phyloP scores from a whole-genome alignment of 257 asterid species.

The Vinca minor region DNA sequence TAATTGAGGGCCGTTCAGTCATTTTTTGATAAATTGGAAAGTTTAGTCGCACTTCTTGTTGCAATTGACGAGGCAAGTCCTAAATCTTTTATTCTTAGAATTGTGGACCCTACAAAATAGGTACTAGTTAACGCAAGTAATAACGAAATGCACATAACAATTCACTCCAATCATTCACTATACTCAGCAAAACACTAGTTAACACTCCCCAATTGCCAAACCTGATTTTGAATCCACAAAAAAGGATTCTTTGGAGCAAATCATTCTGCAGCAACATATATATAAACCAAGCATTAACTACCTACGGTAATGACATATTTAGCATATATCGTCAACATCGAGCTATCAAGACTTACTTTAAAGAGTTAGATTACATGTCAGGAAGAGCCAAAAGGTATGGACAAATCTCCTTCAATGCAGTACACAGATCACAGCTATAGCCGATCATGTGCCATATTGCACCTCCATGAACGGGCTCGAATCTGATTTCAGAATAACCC shows the following conservation, averaged over 20 bases:
- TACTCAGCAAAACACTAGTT: not conserved
- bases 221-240: slow-evolving; percentile 9
- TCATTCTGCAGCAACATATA: not conserved
- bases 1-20: too few species aligned
- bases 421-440: too few species aligned
- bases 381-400: slow-evolving; percentile 28
- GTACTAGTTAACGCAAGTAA: too few species aligned
- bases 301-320: not conserved
- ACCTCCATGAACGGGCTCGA: slow-evolving; percentile 8
- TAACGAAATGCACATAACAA: too few species aligned
- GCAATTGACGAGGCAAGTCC: too few species aligned
- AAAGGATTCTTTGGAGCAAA: slow-evolving; percentile 3
- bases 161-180: not conserved
- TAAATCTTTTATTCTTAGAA: too few species aligned
- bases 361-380: slow-evolving; percentile 38
- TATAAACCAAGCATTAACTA: slow-evolving; percentile 3
- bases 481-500: slow-evolving; percentile 22
- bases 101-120: too few species aligned
- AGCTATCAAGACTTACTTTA: slow-evolving; percentile 7
- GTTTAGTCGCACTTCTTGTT: too few species aligned
- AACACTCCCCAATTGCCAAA: not conserved
- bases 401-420: slow-evolving; percentile 26
- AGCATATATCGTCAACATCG: slow-evolving; percentile 5
- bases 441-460: slow-evolving; percentile 21
- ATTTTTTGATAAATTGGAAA: too few species aligned